Evolutionary conservation across 2,329 filamentous ascomycete species (phyloP).

Genomic region (Stagonosporopsis tanaceti): DNA sequence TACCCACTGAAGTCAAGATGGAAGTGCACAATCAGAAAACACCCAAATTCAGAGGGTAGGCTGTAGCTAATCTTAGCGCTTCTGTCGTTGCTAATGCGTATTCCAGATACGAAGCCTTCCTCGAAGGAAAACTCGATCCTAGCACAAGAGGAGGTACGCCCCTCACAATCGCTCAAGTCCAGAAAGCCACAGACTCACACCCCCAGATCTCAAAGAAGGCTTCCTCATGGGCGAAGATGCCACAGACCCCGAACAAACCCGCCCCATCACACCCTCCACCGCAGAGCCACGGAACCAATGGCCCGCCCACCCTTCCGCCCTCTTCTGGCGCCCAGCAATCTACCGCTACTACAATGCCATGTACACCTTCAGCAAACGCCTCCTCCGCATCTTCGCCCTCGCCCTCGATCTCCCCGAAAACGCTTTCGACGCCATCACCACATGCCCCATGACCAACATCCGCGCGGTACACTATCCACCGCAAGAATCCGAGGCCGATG

Average conservation of each 20-base stretch:
- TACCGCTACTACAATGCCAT: conserved; percentile 44
- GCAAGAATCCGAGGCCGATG: conserved; percentile 38
- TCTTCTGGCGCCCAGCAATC: conserved; percentile 43
- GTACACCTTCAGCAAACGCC: conserved; percentile 40
- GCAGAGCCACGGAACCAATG: conserved; percentile 41
- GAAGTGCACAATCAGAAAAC: conserved; percentile 48
- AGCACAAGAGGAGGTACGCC: conserved; percentile 43
- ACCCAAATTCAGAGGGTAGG: conserved; percentile 45
- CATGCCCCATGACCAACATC: conserved; percentile 54
- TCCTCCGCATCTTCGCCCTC: conserved; percentile 50
- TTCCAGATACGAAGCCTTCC: conserved; percentile 37
- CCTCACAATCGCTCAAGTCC: too few species aligned
- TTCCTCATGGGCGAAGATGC: conserved; percentile 48
- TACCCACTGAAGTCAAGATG: conserved; percentile 47
- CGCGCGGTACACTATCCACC: conserved; percentile 54
- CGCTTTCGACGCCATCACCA: conserved; percentile 50
- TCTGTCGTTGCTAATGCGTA: background rate
- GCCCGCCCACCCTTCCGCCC: conserved; percentile 36
- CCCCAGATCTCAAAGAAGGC: conserved; percentile 45
- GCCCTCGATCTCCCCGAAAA: conserved; percentile 52
- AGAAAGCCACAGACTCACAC: conserved; percentile 1
- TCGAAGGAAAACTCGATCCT: conserved; percentile 48
- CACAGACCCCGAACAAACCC: conserved; percentile 42
- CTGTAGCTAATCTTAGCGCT: too few species aligned
- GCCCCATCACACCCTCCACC: conserved; percentile 23